A percentile compares a stretch with the other conserved stretches of the same genome.
These are phyloP conservation scores for Xylariaceae sp. DNA, from an alignment of 2,329 filamentous ascomycete species.

Conservation along the genomic window DNA sequence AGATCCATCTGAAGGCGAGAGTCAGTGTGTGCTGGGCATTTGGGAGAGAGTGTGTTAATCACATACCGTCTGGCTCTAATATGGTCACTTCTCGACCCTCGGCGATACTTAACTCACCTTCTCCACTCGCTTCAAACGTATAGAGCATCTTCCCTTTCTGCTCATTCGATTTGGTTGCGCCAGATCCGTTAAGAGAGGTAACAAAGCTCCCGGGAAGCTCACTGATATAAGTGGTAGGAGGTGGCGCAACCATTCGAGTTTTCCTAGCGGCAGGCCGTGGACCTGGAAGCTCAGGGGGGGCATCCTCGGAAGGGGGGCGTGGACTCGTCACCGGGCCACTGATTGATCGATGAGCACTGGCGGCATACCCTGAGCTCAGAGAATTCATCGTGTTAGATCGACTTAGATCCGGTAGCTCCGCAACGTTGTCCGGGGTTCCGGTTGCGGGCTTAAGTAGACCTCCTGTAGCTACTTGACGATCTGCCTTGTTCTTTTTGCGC, in stretches of 20 bases:
- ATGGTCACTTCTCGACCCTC: conserved; percentile 81
- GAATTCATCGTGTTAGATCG: conserved; percentile 91
- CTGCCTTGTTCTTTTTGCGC: conserved; percentile 88
- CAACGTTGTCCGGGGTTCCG: conserved; percentile 57
- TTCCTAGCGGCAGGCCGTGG: conserved; percentile 62
- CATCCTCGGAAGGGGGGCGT: conserved; percentile 59
- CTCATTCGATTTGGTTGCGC: conserved; percentile 50
- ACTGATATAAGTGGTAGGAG: conserved; percentile 80
- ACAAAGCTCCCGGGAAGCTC: conserved; percentile 63
- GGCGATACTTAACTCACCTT: conserved; percentile 80
- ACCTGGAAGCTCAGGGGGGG: conserved; percentile 51
- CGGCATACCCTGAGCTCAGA: conserved; percentile 84
- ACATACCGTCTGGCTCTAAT: conserved; percentile 86
- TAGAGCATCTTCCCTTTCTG: conserved; percentile 90
- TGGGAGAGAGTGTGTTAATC: conserved; percentile 2
- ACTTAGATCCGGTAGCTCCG: conserved; percentile 72
- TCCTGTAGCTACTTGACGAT: conserved; percentile 81
- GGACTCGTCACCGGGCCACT: conserved; percentile 58
- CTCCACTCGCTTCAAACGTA: conserved; percentile 77
- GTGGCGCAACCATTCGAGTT: conserved; percentile 84
- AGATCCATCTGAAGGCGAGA: conserved; percentile 70
- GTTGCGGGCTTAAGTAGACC: conserved; percentile 57
- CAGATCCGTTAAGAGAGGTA: conserved; percentile 54
- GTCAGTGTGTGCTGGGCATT: conserved; percentile 40
- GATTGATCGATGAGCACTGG: conserved; percentile 77